These are phyloP conservation scores for Bacterosira constricta DNA, from an alignment of 108 stramenopile genomes.

Conservation along the genomic window DNA sequence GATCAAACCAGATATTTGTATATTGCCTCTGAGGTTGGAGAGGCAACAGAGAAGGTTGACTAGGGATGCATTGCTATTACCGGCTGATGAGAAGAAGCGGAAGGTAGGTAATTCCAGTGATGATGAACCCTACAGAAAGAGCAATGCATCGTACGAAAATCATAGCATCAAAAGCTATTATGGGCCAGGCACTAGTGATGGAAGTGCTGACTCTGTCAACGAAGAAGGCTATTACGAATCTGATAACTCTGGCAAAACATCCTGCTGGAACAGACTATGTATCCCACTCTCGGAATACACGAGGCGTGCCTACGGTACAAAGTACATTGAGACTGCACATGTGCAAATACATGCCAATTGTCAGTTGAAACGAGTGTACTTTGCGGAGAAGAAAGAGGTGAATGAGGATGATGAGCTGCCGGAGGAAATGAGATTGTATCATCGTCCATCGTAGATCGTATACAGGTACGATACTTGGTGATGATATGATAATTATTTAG, in stretches of 20 bases:
- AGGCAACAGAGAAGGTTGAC: constrained; percentile 5
- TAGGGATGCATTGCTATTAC: constrained; percentile 16
- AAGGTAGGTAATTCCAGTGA: background rate
- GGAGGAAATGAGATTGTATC: constrained; percentile 8
- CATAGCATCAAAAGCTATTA: background rate
- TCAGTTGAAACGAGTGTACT: constrained; percentile 28
- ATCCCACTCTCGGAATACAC: constrained; percentile 14
- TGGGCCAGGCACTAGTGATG: background rate
- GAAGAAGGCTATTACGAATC: background rate
- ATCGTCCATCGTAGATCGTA: too few species aligned
- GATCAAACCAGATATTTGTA: constrained; percentile 17
- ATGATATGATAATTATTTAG: too few species aligned
- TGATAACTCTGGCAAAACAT: background rate
- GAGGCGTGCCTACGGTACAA: constrained; percentile 10
- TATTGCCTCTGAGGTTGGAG: constrained; percentile 21
- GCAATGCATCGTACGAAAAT: background rate
- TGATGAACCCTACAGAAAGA: background rate
- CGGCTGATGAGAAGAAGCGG: constrained; percentile 7
- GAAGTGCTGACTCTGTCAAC: background rate
- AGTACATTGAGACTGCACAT: constrained; percentile 4
- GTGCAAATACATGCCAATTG: constrained; percentile 18
- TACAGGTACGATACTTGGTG: too few species aligned
- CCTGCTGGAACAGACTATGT: constrained; percentile 31
- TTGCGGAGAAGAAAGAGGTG: constrained; percentile 15
- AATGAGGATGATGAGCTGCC: constrained; percentile 25